Percentiles rank a stretch among this genome's conserved stretches.
Evolutionary conservation across 2,329 filamentous ascomycete genomes (phyloP).

Genomic region (Hypoxylon sp.): DNA sequence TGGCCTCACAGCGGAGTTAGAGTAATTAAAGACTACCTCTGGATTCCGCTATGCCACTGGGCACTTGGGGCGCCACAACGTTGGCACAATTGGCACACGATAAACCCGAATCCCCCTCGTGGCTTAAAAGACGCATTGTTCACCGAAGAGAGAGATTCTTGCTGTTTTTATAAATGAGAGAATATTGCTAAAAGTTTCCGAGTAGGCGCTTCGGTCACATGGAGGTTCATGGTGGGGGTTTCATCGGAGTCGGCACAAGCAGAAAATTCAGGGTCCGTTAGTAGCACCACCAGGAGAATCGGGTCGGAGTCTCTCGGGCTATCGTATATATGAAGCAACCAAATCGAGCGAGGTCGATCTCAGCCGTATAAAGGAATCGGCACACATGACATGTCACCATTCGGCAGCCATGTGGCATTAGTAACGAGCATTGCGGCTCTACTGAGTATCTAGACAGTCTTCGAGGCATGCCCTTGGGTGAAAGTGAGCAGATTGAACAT

Average conservation of each 20-base stretch:
- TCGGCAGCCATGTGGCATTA: slow-evolving; percentile 6
- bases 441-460: neutral
- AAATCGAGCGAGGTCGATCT: slow-evolving; percentile 17
- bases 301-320: slow-evolving; percentile 21
- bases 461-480: neutral
- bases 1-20: neutral
- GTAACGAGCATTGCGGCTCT: slow-evolving; percentile 17
- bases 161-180: neutral
- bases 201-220: slow-evolving; percentile 24
- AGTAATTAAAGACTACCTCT: slow-evolving; percentile 1
- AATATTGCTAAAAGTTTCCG: slow-evolving; percentile 2
- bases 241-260: slow-evolving; percentile 23
- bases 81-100: neutral
- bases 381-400: slow-evolving; percentile 10
- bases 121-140: neutral
- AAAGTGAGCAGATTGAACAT: neutral
- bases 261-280: slow-evolving; percentile 29
- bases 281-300: slow-evolving; percentile 28
- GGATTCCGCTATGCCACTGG: slow-evolving; percentile 7
- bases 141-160: neutral
- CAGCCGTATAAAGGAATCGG: slow-evolving; percentile 16
- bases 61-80: slow-evolving; percentile 16
- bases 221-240: slow-evolving; percentile 27
- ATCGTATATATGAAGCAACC: slow-evolving; percentile 24
- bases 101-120: neutral